Evolutionary conservation across 352 stramenopile genomes (phyloP), one percentile per base, ranked within the genome.

Genomic region (Pythium insidiosum): DNA sequence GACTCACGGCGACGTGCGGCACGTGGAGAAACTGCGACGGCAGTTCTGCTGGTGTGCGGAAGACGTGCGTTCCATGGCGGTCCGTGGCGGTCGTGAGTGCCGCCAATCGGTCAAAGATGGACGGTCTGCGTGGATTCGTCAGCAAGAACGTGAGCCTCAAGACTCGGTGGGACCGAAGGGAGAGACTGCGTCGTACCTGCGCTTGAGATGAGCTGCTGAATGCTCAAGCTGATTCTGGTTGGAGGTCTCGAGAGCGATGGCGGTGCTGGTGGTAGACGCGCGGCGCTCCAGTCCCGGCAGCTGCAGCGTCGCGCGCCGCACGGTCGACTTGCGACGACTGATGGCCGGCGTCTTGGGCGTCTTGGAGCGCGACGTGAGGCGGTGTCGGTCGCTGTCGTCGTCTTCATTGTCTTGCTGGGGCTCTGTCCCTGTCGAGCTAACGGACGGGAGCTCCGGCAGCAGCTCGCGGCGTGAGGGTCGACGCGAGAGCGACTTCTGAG

Each of bases 21-120:
- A 51, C 49, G 43, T 88, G 73, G 6, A 88, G 47, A 21, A 87
- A 75, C 42, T 87, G 71, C 11, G 73, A 63, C 11, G 78, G 78
- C 24, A 91, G 58, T 36, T 83, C 70, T 12, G 25, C 24, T 13
- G 55, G 55, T 16, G 55, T 63, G 19, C 45, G 55, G 29, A 51
- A 63, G 5, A 24, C 45, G 18, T 39, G 51, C 5, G 33, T 43
- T 30, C 54, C 30, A 2, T 55, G 49, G 1, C 35, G 44, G 10
- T 67, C 53, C 2, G 42, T 43, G 0, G 52, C 43, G 4, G 40
- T 25, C 5, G 53, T 26, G 6, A 75, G 25, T 11, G 41, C 24
- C 3, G 39, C 34, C 15, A 75, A 28, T 3, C 57, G 54, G 6
- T 70, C 61, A 11, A 68, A 18, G 34, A 58, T 53, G n/a, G 47